A percentile compares a stretch with the other conserved stretches of the same genome.
These are phyloP conservation scores for Brettanomyces anomalus DNA, from an alignment of 805 yeast species.

Conservation along the genomic window DNA sequence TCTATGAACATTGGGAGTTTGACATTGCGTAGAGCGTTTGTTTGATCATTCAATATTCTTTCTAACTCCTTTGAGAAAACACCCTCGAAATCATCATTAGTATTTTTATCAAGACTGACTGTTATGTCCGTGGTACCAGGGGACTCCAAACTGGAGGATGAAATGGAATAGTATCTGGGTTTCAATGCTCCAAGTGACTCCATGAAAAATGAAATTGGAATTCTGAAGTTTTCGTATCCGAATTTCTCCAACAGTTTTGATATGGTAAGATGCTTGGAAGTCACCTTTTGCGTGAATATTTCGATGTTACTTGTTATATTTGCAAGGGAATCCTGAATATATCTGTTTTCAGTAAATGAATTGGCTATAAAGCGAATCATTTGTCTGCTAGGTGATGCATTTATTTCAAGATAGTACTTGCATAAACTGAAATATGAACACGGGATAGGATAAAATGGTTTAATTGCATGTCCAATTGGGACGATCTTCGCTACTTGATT, in stretches of 20 bases:
- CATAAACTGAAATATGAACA: constrained; percentile 71
- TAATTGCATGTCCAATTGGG: constrained; percentile 51
- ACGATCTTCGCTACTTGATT: constrained; percentile 48
- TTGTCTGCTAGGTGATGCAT: constrained; percentile 82
- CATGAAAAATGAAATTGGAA: constrained; percentile 74
- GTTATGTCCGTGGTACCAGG: constrained; percentile 65
- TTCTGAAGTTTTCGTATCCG: constrained; percentile 53
- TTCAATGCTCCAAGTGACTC: constrained; percentile 71
- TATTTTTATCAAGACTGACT: constrained; percentile 69
- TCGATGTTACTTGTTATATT: constrained; percentile 54
- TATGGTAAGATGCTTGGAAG: constrained; percentile 47
- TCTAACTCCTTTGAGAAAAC: constrained; percentile 80
- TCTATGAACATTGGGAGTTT: constrained; percentile 79
- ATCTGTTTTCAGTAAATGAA: constrained; percentile 14
- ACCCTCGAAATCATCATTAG: constrained; percentile 42
- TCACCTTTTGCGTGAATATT: constrained; percentile 51
- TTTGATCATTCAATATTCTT: constrained; percentile 39
- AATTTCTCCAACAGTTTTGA: constrained; percentile 57
- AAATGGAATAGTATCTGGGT: constrained; percentile 90
- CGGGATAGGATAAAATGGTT: constrained; percentile 55
- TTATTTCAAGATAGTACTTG: constrained; percentile 73
- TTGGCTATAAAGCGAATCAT: constrained; percentile 29
- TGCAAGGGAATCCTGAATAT: constrained; percentile 37
- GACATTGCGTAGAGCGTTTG: constrained; percentile 15
- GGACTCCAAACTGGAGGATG: constrained; percentile 59